A percentile compares a stretch with the other conserved stretches of the same genome.
These are phyloP conservation scores for Chamaecrista fasciculata DNA, from an alignment of 306 rosid species.

Conservation along the genomic window DNA sequence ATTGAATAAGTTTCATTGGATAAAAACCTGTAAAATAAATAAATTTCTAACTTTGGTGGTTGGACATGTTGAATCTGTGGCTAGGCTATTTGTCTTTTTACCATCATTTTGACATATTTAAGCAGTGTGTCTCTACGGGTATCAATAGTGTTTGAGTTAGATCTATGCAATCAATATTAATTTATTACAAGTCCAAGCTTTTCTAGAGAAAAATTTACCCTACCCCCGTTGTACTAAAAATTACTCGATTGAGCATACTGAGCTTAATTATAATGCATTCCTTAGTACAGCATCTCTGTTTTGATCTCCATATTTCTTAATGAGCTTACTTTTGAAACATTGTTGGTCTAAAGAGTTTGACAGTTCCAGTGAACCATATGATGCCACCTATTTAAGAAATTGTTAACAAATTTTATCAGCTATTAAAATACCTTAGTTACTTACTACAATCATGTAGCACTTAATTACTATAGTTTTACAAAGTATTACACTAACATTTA, in stretches of 20 bases:
- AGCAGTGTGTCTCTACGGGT: not conserved
- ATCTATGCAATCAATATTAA: slow-evolving; percentile 1
- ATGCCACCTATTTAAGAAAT: not conserved
- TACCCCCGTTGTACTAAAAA: no score
- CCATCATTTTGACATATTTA: slow-evolving; percentile 8
- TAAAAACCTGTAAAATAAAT: slow-evolving; percentile 1
- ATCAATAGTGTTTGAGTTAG: slow-evolving; percentile 1
- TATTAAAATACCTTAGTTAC: not conserved
- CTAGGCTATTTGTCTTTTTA: not conserved
- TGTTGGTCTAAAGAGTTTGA: not conserved
- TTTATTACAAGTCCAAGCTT: slow-evolving; percentile 6
- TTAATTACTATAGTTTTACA: not conserved
- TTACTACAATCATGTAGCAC: not conserved
- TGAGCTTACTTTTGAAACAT: not conserved
- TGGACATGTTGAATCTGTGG: not conserved
- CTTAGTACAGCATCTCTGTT: not conserved
- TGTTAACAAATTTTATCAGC: not conserved
- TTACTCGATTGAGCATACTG: slow-evolving; percentile 15
- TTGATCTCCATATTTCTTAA: slow-evolving; percentile 3
- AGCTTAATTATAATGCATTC: slow-evolving; percentile 9
- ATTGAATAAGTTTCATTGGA: slow-evolving; percentile 18
- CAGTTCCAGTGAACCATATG: not conserved
- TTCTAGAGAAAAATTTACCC: no score
- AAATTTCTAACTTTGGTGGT: slow-evolving; percentile 6
- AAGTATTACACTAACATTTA: not conserved